Evolutionary conservation across 345 rosid species (phyloP).

Genomic region (Stellera chamaejasme): DNA sequence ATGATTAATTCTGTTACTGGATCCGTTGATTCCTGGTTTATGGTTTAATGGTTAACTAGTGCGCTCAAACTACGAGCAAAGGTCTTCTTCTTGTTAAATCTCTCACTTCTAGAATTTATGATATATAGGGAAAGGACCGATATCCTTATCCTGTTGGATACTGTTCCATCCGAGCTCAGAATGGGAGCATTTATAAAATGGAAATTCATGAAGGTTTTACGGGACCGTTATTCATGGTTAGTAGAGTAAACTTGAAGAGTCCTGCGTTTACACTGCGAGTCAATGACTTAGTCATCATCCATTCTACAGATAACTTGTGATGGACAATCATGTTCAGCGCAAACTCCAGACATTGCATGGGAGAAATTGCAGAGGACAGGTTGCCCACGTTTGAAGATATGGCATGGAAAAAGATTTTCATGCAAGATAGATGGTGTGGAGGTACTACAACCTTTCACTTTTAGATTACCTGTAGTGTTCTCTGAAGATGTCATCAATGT

Average conservation of each 20-base stretch:
- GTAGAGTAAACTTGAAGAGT: slow-evolving; percentile 18
- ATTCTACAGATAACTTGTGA: slow-evolving; percentile 53
- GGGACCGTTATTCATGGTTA: slow-evolving; percentile 77
- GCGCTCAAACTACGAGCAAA: too few species aligned
- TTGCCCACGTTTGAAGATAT: slow-evolving; percentile 38
- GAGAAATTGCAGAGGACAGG: slow-evolving; percentile 69
- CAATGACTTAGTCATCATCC: too few species aligned
- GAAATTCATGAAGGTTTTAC: slow-evolving; percentile 71
- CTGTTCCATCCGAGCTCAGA: slow-evolving; percentile 55
- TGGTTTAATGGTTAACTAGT: too few species aligned
- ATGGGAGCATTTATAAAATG: slow-evolving; percentile 47
- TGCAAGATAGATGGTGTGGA: slow-evolving; percentile 69
- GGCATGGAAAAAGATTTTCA: slow-evolving; percentile 75
- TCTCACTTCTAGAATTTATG: neutral
- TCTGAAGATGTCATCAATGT: neutral
- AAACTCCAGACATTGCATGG: slow-evolving; percentile 83
- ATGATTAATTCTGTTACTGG: too few species aligned
- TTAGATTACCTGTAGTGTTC: neutral
- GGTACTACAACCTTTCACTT: slow-evolving; percentile 39
- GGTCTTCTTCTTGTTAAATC: neutral
- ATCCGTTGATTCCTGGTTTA: too few species aligned
- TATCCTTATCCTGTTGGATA: slow-evolving; percentile 92
- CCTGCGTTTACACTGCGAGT: neutral
- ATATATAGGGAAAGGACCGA: slow-evolving; percentile 74
- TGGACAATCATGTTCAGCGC: slow-evolving; percentile 59